Percentiles rank a stretch among this genome's conserved stretches.
These are phyloP conservation scores for Fermentozyma sake DNA, from an alignment of 1,139 yeast species.

Conservation along the genomic window DNA sequence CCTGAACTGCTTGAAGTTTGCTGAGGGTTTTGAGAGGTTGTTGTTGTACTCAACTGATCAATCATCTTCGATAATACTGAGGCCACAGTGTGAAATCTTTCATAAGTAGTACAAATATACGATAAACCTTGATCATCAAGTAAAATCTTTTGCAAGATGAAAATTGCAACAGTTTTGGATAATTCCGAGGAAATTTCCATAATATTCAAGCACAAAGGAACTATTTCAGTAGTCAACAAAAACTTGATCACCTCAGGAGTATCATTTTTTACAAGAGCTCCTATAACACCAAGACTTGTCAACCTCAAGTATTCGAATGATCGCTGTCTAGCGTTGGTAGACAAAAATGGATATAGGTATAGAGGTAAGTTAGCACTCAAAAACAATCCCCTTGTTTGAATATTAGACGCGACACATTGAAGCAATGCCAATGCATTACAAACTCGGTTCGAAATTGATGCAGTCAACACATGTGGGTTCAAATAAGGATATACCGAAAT, in stretches of 20 bases:
- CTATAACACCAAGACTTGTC: slow-evolving; percentile 93
- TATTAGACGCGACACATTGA: slow-evolving; percentile 95
- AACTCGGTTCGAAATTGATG: slow-evolving; percentile 86
- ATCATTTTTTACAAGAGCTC: slow-evolving; percentile 93
- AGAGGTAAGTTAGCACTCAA: slow-evolving; percentile 88
- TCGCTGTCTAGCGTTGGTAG: slow-evolving; percentile 85
- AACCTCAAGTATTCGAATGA: slow-evolving; percentile 90
- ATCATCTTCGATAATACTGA: slow-evolving; percentile 87
- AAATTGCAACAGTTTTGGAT: slow-evolving; percentile 93
- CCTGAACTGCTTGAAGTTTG: slow-evolving; percentile 52
- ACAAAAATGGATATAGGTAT: slow-evolving; percentile 87
- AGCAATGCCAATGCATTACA: slow-evolving; percentile 92
- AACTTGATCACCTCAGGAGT: slow-evolving; percentile 93
- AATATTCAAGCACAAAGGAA: slow-evolving; percentile 87
- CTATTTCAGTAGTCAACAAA: slow-evolving; percentile 86
- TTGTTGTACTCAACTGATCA: slow-evolving; percentile 53
- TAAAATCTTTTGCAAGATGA: slow-evolving; percentile 86
- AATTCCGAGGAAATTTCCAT: slow-evolving; percentile 95
- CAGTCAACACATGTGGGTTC: slow-evolving; percentile 82
- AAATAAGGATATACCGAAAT: slow-evolving; percentile 84
- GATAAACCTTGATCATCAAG: slow-evolving; percentile 88
- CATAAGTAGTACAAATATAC: slow-evolving; percentile 92
- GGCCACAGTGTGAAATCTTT: slow-evolving; percentile 90
- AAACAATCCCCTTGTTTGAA: slow-evolving; percentile 80
- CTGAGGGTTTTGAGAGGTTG: slow-evolving; percentile 11